These are phyloP conservation scores for Cercospora sp. DNA, from an alignment of 2,329 filamentous ascomycete species.

Conservation along the genomic window DNA sequence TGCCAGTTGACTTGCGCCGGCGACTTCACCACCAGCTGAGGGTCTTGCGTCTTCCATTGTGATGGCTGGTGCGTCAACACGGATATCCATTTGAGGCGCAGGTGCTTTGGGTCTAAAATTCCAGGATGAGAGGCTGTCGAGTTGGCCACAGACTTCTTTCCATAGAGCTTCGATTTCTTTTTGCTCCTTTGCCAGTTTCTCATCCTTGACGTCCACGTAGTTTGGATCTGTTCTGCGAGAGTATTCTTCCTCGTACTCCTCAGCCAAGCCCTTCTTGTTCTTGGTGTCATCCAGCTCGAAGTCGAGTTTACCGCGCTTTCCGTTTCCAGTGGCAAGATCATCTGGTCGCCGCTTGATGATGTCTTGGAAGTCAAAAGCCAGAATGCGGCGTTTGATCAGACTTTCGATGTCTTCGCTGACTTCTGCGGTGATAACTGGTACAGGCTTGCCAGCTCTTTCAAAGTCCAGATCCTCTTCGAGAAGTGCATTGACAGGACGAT, in stretches of 20 bases:
- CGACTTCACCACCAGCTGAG: constrained; percentile 72
- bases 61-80: constrained; percentile 87
- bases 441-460: constrained; percentile 89
- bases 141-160: constrained; percentile 74
- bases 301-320: constrained; percentile 63
- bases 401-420: constrained; percentile 88
- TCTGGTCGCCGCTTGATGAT: constrained; percentile 79
- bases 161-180: constrained; percentile 79
- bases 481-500: constrained; percentile 85
- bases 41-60: constrained; percentile 95
- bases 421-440: constrained; percentile 90
- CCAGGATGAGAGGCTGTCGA: constrained; percentile 89
- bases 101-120: constrained; percentile 91
- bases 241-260: constrained; percentile 93
- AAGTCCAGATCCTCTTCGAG: constrained; percentile 95
- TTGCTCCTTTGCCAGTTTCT: constrained; percentile 73
- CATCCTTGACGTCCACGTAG: constrained; percentile 78
- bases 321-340: constrained; percentile 61
- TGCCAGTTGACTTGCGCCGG: constrained; percentile 71
- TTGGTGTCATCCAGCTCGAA: constrained; percentile 85
- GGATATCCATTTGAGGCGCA: constrained; percentile 78
- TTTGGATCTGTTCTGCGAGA: constrained; percentile 73
- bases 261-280: constrained; percentile 80
- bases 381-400: constrained; percentile 88
- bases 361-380: constrained; percentile 90